Evolutionary conservation across 2,329 filamentous ascomycete species (phyloP).

Genomic region (Ophioceras dolichostomum): DNA sequence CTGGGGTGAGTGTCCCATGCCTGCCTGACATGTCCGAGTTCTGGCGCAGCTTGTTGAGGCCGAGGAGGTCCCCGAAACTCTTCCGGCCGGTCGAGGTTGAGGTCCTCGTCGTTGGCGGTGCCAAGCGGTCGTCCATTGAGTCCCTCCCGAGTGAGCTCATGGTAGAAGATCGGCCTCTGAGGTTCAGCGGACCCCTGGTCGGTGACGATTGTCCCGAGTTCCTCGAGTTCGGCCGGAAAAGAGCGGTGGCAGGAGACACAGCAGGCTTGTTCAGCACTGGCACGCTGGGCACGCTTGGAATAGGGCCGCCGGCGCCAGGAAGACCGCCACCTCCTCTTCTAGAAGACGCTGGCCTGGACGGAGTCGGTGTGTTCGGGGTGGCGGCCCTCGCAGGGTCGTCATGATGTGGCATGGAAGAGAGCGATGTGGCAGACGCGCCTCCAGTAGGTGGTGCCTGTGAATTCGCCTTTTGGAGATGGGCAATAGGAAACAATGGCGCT

Average conservation of each 20-base stretch:
- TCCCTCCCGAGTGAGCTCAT: slow-evolving; percentile 69
- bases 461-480: slow-evolving; percentile 56
- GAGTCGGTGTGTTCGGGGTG: slow-evolving; percentile 15
- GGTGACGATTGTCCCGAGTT: slow-evolving; percentile 57
- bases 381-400: slow-evolving; percentile 8
- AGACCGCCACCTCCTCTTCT: too few relatives aligned
- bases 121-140: slow-evolving; percentile 58
- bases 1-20: slow-evolving; percentile 55
- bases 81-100: slow-evolving; percentile 86
- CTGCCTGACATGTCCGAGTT: slow-evolving; percentile 60
- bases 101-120: slow-evolving; percentile 54
- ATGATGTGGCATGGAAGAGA: slow-evolving; percentile 25
- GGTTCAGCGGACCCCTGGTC: slow-evolving; percentile 43
- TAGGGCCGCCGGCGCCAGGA: too few relatives aligned
- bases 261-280: slow-evolving; percentile 18
- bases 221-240: slow-evolving; percentile 35
- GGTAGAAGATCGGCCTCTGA: slow-evolving; percentile 76
- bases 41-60: slow-evolving; percentile 65
- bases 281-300: too few relatives aligned
- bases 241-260: slow-evolving; percentile 32
- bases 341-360: slow-evolving; percentile 14
- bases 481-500: slow-evolving; percentile 70
- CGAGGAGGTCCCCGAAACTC: slow-evolving; percentile 84
- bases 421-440: slow-evolving; percentile 30
- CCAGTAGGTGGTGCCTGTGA: slow-evolving; percentile 15